Conservation (phyloP, 495 filamentous ascomycete genomes). For the Aspergillus hancockii region DNA sequence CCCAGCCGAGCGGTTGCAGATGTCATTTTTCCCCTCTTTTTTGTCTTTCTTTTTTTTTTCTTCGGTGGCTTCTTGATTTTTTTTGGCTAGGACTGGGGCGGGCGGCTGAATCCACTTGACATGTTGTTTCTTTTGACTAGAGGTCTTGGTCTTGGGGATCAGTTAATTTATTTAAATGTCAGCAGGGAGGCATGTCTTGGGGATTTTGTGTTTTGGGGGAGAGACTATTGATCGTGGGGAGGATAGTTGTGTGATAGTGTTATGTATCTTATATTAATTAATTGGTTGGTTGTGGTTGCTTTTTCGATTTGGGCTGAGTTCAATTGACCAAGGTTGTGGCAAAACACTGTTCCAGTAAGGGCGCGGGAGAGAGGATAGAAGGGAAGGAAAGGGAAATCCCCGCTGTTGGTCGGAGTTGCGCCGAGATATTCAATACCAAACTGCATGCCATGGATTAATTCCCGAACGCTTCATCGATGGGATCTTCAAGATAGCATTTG, state of each 20-base stretch:
- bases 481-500: slow-evolving; percentile 5
- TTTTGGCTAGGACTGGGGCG: slow-evolving; percentile 1
- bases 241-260: not conserved
- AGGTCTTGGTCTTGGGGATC: not conserved
- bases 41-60: too few relatives aligned
- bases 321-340: slow-evolving; percentile 1
- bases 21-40: slow-evolving; percentile 11
- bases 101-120: not conserved
- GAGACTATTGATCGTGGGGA: slow-evolving; percentile 1
- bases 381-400: not conserved
- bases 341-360: not conserved
- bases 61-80: too few relatives aligned
- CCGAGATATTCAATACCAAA: not conserved
- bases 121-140: not conserved
- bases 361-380: too few relatives aligned
- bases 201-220: not conserved
- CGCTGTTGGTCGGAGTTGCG: not conserved
- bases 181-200: too few relatives aligned
- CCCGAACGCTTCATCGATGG: not conserved
- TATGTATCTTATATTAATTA: not conserved
- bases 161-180: too few relatives aligned
- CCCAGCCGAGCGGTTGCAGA: slow-evolving; percentile 21
- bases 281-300: not conserved
- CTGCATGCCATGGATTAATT: slow-evolving; percentile 3
- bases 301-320: not conserved